Conservation (phyloP, 805 yeast genomes). For the Cyberlindnera maritima region DNA sequence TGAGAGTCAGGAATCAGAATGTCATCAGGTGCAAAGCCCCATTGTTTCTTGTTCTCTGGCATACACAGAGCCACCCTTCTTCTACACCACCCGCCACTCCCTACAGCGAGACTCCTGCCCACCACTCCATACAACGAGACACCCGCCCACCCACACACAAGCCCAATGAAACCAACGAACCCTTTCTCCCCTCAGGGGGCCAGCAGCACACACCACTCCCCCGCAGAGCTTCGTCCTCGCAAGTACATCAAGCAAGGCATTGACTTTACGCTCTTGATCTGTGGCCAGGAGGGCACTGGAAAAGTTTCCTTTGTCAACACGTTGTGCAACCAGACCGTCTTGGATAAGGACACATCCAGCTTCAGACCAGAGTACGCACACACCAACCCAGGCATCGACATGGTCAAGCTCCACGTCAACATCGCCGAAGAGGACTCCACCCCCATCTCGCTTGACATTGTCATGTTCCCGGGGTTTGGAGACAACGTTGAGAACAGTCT, state of each 20-base stretch:
- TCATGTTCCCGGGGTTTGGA: conserved; percentile 77
- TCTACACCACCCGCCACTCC: too few species aligned
- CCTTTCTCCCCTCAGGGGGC: conserved; percentile 1
- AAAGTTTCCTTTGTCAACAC: conserved; percentile 71
- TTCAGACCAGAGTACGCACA: conserved; percentile 34
- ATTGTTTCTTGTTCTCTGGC: too few species aligned
- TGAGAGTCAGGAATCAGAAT: too few species aligned
- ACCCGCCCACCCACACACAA: too few species aligned
- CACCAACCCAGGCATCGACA: conserved; percentile 34
- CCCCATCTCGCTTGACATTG: conserved; percentile 51
- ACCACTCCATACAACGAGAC: too few species aligned
- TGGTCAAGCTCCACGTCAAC: conserved; percentile 50
- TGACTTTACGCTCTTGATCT: conserved; percentile 63
- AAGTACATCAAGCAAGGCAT: conserved; percentile 62
- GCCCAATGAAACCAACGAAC: background rate
- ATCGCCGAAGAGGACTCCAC: conserved; percentile 56
- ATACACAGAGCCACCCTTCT: too few species aligned
- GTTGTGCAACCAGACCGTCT: conserved; percentile 51
- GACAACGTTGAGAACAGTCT: conserved; percentile 65
- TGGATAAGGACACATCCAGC: conserved; percentile 23
- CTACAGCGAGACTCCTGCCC: too few species aligned
- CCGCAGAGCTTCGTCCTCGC: conserved; percentile 48
- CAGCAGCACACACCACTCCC: conserved; percentile 19
- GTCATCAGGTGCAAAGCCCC: too few species aligned
- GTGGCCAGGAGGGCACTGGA: conserved; percentile 75